phyloP scores from a whole-genome alignment of 1,139 yeast species.

The Blastobotrys capitulatus region DNA sequence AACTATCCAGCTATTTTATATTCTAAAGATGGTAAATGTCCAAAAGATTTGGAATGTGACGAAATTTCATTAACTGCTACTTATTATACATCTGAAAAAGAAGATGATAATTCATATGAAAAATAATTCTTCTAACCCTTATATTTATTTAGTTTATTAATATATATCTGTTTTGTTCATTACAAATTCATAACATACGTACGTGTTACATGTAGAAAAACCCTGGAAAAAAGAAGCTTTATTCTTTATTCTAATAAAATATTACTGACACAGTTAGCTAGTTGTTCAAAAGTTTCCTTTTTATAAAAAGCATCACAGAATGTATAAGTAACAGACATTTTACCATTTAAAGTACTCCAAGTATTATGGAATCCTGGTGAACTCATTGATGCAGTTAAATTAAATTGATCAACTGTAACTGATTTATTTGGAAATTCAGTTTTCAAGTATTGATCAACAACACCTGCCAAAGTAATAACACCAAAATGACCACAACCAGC shows the following conservation, averaged over 20 bases:
- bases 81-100: neutral
- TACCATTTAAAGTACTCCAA: neutral
- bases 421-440: neutral
- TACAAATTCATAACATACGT: too few relatives aligned
- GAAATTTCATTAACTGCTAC: constrained; percentile 1
- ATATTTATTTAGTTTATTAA: too few relatives aligned
- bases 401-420: neutral
- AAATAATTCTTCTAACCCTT: too few relatives aligned
- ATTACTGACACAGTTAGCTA: too few relatives aligned
- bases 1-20: constrained; percentile 9
- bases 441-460: neutral
- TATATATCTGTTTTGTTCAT: too few relatives aligned
- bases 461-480: neutral
- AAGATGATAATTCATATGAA: too few relatives aligned
- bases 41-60: neutral
- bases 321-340: neutral
- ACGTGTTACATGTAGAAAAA: too few relatives aligned
- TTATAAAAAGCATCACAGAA: neutral
- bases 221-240: too few relatives aligned
- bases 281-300: too few relatives aligned
- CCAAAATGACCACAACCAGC: neutral
- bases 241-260: too few relatives aligned
- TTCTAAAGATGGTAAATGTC: neutral
- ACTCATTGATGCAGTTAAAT: neutral
- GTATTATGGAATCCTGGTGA: neutral